Conservation (phyloP, 2,329 filamentous ascomycete genomes). For the Stagonosporopsis chrysanthemi region DNA sequence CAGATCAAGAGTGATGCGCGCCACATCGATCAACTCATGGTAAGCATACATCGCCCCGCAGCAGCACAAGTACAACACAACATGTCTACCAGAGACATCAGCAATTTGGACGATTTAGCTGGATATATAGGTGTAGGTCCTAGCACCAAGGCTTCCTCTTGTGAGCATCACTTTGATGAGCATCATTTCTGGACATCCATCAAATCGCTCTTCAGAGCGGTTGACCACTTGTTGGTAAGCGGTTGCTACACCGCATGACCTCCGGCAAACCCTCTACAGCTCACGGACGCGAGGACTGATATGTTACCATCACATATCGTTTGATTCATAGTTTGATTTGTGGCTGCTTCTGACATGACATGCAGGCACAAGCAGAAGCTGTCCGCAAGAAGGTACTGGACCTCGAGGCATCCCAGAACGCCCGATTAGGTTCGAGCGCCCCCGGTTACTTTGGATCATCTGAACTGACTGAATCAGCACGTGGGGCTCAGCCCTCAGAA, state of each 20-base stretch:
- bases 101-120: neutral
- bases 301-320: neutral
- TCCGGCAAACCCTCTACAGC: neutral
- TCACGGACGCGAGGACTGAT: neutral
- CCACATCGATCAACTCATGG: constrained; percentile 56
- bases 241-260: neutral
- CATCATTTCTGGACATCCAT: neutral
- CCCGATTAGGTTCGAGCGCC: constrained; percentile 35
- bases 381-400: constrained; percentile 44
- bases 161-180: neutral
- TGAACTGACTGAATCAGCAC: constrained; percentile 34
- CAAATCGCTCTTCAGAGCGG: neutral
- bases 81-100: neutral
- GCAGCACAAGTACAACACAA: constrained; percentile 11
- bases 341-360: neutral
- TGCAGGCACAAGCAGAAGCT: constrained; percentile 42
- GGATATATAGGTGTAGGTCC: neutral
- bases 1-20: constrained; percentile 56
- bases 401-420: constrained; percentile 39
- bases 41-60: constrained; percentile 38
- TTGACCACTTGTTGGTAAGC: constrained; percentile 3
- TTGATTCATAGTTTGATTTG: neutral
- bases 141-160: neutral
- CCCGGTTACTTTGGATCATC: neutral
- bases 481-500: constrained; percentile 46